Evolutionary conservation across 2,329 filamentous ascomycete species (phyloP), one percentile per base, ranked within the genome.

Genomic region (Aureobasidium sp.): DNA sequence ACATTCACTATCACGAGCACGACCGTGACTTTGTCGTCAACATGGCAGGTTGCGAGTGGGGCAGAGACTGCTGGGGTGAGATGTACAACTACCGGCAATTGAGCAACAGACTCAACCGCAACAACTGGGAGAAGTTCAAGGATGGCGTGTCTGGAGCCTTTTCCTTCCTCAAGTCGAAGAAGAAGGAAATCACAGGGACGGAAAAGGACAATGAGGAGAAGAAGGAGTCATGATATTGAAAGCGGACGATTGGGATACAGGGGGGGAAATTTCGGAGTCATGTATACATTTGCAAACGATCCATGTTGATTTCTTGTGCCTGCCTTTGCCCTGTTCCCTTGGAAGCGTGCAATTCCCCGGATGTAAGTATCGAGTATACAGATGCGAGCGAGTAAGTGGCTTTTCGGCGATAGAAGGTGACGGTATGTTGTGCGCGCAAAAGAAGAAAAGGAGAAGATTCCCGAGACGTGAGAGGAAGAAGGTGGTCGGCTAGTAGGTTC

Each of bases 11-110:
- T 73, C 82, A 89, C 67, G 81, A 94, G 74, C 81, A 84, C 45
- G 91, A 95, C 63, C 85, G 90, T 32, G 94, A 99, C 74, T 97
- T 99, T 70, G 68, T 97, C 50, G 93, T 99, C 69, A 99, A 97
- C 75, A 97, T 99, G 93, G 94, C 94, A 6, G 94, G 94, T 4
- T 99, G 94, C 73, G 89, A 96, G 74, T 97, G 90, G 88, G 93
- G 93, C 4, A 85, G 94, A 54, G 93, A 99, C 76, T 99, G 94
- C 74, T 97, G 93, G 93, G 88, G 87, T 41, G 94, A 99, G 77
- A 97, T 99, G 86, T 96, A 96, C 77, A 88, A 89, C 73, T 99
- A 91, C 78, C 89, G 92, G 58, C 87, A 96, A 74, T 82, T 96
- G 70, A 96, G 91, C 78, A 93, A 96, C 74, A 87, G 86, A 75